Conservation (phyloP, 2,329 filamentous ascomycete species). For the Aspergillus intermedius region DNA sequence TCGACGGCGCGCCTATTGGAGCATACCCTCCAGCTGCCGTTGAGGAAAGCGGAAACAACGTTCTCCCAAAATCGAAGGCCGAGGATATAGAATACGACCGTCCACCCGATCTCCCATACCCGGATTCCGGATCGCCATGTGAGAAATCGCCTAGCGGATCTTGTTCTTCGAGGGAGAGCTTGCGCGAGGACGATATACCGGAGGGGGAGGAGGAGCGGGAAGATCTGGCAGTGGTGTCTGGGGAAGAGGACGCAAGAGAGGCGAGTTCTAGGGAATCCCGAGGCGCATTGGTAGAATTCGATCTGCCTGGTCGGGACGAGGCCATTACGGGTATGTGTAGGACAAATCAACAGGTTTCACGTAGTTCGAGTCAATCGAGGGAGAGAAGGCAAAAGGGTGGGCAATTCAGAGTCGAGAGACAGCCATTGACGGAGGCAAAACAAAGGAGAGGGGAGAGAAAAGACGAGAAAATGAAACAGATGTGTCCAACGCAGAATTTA, state of each 20-base stretch:
- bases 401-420: background rate
- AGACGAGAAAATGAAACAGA: background rate
- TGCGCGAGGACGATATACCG: conserved; percentile 87
- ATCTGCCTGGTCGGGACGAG: conserved; percentile 23
- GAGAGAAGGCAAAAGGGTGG: background rate
- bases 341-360: background rate
- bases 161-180: conserved; percentile 79
- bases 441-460: background rate
- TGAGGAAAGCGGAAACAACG: conserved; percentile 84
- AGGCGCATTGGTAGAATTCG: conserved; percentile 32
- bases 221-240: conserved; percentile 55
- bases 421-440: conserved; percentile 1
- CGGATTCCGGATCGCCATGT: conserved; percentile 48
- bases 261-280: conserved; percentile 96
- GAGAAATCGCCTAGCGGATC: conserved; percentile 59
- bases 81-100: conserved; percentile 87
- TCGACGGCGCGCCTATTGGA: conserved; percentile 64
- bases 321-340: conserved; percentile 6
- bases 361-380: background rate
- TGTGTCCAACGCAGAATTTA: too few species aligned
- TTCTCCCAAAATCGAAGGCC: conserved; percentile 90
- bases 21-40: conserved; percentile 70
- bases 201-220: conserved; percentile 68
- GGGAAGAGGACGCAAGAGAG: conserved; percentile 81
- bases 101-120: conserved; percentile 38